Evolutionary conservation across 1,284 basidiomycete species (phyloP).

Genomic region (Ganoderma sinense): DNA sequence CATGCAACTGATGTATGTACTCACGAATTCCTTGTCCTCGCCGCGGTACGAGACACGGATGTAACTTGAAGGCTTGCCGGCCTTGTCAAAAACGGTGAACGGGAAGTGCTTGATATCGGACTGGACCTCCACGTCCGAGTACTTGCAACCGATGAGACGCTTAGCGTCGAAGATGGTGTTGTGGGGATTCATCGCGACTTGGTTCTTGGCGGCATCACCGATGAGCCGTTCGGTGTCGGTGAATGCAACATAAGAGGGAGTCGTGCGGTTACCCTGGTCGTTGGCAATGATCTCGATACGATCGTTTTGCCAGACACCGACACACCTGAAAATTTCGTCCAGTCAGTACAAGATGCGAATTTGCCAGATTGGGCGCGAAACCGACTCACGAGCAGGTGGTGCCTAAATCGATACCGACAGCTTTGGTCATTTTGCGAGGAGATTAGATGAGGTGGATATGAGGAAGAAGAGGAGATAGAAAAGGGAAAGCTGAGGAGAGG

Average conservation of each 20-base stretch:
- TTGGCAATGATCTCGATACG: constrained; percentile 98
- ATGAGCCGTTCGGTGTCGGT: no score
- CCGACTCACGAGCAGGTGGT: constrained; percentile 87
- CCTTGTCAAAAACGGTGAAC: constrained; percentile 86
- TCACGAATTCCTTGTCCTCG: constrained; percentile 91
- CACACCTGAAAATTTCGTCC: constrained; percentile 58
- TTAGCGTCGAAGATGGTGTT: constrained; percentile 98
- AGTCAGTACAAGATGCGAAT: constrained; percentile 19
- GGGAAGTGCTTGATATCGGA: no score
- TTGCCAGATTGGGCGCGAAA: constrained; percentile 18
- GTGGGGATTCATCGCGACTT: constrained; percentile 94
- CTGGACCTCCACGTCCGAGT: constrained; percentile 86
- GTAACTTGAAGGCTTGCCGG: constrained; percentile 89
- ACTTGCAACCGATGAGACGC: constrained; percentile 92
- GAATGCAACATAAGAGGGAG: constrained; percentile 99
- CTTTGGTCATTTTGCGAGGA: constrained; percentile 63
- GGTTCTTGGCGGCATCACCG: no score
- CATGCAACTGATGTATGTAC: constrained; percentile 43
- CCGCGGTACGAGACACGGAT: constrained; percentile 91
- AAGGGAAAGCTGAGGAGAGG: constrained; percentile 23
- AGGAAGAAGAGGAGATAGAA: constrained; percentile 29
- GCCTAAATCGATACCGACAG: constrained; percentile 92
- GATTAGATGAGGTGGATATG: constrained; percentile 20
- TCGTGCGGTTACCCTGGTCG: constrained; percentile 99
- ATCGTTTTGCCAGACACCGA: constrained; percentile 98